A percentile compares a stretch with the other conserved stretches of the same genome.
Evolutionary conservation across 305 asterid species (phyloP).

Genomic region (Fraxinus xanthoxyloides): DNA sequence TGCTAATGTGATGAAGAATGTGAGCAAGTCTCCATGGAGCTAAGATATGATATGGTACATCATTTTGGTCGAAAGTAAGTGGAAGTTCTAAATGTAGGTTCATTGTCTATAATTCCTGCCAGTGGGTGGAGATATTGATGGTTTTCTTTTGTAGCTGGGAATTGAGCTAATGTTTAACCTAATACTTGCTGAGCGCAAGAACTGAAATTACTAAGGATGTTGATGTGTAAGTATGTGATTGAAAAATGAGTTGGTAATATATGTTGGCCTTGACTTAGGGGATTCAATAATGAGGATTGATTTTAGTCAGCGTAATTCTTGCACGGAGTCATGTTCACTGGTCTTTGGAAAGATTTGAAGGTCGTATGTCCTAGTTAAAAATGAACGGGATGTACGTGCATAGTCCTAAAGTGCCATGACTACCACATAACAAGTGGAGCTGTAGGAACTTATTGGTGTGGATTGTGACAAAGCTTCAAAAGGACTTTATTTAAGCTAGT

Average conservation of each 20-base stretch:
- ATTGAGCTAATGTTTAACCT: neutral
- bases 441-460: neutral
- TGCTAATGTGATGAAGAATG: neutral
- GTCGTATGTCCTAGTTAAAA: neutral
- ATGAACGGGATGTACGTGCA: neutral
- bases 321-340: neutral
- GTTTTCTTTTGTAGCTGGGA: neutral
- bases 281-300: neutral
- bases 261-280: neutral
- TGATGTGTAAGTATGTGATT: neutral
- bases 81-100: neutral
- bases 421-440: neutral
- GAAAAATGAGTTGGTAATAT: neutral
- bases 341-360: neutral
- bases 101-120: neutral
- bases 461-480: neutral
- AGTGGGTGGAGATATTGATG: neutral
- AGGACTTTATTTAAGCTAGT: neutral
- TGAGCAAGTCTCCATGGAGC: neutral
- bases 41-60: neutral
- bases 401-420: neutral
- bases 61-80: neutral
- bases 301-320: neutral
- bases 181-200: neutral
- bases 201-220: neutral